Percentiles rank a stretch among this genome's conserved stretches.
phyloP scores from a whole-genome alignment of 148 eudicot species.

The Vaccinium darrowii region DNA sequence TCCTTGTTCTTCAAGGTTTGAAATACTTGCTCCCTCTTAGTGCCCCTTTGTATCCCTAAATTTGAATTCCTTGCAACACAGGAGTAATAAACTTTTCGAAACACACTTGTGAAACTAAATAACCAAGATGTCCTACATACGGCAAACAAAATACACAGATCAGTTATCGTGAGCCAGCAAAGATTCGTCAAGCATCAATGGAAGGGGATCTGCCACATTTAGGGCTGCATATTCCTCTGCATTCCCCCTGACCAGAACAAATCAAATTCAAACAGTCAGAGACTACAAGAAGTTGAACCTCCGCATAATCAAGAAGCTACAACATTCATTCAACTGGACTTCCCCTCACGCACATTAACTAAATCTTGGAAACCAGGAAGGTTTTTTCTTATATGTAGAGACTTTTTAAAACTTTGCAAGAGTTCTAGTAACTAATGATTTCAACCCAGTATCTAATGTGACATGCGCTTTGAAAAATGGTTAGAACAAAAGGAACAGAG shows the following conservation, averaged over 20 bases:
- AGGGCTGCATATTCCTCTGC: slow-evolving; percentile 93
- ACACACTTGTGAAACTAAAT: neutral
- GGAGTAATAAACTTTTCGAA: neutral
- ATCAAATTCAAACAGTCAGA: slow-evolving; percentile 14
- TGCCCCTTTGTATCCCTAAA: neutral
- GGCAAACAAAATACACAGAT: neutral
- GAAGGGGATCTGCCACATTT: slow-evolving; percentile 97
- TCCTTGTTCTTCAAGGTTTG: neutral
- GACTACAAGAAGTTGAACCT: neutral
- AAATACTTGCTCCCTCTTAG: neutral
- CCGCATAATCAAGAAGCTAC: neutral
- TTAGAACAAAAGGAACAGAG: neutral
- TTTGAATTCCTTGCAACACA: neutral
- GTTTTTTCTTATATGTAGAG: neutral
- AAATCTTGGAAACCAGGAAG: neutral
- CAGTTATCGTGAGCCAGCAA: slow-evolving; percentile 2
- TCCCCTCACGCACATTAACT: neutral
- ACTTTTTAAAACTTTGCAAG: neutral
- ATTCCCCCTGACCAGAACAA: slow-evolving; percentile 68
- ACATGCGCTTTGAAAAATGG: neutral
- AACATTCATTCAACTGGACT: neutral
- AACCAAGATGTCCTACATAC: neutral
- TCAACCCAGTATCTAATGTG: neutral
- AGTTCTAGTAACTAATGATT: neutral
- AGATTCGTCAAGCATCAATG: slow-evolving; percentile 63